phyloP scores from a whole-genome alignment of 257 asterid species.

The Knoxia roxburghii region DNA sequence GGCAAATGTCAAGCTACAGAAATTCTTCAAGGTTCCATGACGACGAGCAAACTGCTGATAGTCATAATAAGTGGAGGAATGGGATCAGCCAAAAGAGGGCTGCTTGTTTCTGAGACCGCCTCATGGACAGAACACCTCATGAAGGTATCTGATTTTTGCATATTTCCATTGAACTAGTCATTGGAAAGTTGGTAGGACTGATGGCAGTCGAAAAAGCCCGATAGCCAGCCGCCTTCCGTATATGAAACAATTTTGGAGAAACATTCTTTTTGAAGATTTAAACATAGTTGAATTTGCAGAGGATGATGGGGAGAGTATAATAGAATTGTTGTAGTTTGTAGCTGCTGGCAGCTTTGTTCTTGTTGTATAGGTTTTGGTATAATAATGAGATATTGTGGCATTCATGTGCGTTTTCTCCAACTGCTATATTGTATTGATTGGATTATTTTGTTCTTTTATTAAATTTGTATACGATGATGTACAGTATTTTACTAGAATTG shows the following conservation, averaged over 20 bases:
- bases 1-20: conserved; percentile 14
- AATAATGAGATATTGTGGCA: no score
- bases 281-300: background rate
- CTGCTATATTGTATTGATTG: no score
- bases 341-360: no score
- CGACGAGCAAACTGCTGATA: background rate
- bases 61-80: conserved; percentile 18
- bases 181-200: background rate
- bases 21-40: conserved; percentile 17
- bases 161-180: background rate
- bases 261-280: conserved; percentile 7
- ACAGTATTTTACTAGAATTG: no score
- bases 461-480: no score
- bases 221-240: no score
- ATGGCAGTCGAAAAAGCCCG: no score
- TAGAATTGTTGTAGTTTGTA: no score
- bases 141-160: conserved; percentile 14
- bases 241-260: conserved; percentile 7
- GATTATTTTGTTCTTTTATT: no score
- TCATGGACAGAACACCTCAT: conserved; percentile 11
- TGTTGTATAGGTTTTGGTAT: no score
- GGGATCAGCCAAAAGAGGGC: conserved; percentile 18
- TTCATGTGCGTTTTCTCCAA: no score
- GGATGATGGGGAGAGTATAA: background rate
- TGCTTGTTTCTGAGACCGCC: conserved; percentile 4